Evolutionary conservation across 768 basidiomycete species (phyloP).

Genomic region (Leccinum sublutescens): DNA sequence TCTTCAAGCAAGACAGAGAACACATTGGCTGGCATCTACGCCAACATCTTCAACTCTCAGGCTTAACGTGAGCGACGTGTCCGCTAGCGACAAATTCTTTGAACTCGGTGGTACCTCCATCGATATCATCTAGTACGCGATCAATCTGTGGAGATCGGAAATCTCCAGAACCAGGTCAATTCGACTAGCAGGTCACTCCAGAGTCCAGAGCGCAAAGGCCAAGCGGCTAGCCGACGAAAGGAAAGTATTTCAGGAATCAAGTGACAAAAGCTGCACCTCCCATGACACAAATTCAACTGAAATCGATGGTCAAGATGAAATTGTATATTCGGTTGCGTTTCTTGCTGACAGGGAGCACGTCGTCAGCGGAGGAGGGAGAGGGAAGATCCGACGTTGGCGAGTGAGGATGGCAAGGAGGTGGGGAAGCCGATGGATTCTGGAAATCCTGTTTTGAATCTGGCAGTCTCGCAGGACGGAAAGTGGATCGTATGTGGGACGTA

Average conservation of each 20-base stretch:
- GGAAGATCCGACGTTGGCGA: background rate
- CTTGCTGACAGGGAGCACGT: background rate
- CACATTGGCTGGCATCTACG: too few species aligned
- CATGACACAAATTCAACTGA: background rate
- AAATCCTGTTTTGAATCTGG: too few species aligned
- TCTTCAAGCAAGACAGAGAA: too few species aligned
- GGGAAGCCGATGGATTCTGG: background rate
- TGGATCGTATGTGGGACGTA: too few species aligned
- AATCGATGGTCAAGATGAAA: background rate
- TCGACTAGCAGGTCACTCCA: conserved; percentile 65
- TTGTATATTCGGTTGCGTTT: background rate
- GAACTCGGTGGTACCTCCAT: conserved; percentile 33
- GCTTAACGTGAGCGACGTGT: too few species aligned
- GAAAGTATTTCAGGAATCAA: too few species aligned
- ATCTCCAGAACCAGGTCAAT: conserved; percentile 78
- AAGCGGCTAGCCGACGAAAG: conserved; percentile 43
- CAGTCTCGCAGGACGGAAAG: too few species aligned
- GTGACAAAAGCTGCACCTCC: background rate
- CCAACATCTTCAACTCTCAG: too few species aligned
- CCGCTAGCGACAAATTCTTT: too few species aligned
- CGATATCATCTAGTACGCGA: conserved; percentile 51
- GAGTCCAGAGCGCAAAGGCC: conserved; percentile 54
- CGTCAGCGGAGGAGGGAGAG: background rate
- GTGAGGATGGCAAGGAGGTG: background rate
- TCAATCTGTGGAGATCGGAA: conserved; percentile 83